Conservation (phyloP, 495 filamentous ascomycete genomes). For the Hamigera avellanea region DNA sequence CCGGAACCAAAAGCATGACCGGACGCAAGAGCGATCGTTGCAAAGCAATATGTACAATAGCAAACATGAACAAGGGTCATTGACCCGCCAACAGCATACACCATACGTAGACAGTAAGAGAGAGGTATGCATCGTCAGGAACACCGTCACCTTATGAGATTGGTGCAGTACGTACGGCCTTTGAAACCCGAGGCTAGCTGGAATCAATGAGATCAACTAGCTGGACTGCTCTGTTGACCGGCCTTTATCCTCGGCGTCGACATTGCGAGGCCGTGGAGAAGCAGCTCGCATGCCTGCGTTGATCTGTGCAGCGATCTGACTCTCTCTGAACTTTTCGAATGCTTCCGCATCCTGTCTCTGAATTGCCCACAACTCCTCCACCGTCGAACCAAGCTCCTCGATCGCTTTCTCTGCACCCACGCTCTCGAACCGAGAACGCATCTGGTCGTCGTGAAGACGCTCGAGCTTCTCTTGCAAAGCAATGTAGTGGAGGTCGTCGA, state of each 20-base stretch:
- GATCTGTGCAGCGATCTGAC: constrained; percentile 52
- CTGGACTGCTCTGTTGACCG: not conserved
- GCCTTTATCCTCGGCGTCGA: constrained; percentile 3
- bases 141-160: too few species aligned
- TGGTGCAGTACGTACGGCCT: too few species aligned
- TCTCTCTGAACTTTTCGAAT: constrained; percentile 55
- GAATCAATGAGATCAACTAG: not conserved
- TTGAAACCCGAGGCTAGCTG: too few species aligned
- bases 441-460: constrained; percentile 45
- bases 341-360: constrained; percentile 45
- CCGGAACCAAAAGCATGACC: too few species aligned
- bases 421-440: constrained; percentile 41
- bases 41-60: too few species aligned
- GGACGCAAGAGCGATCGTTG: too few species aligned
- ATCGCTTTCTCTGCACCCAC: constrained; percentile 48
- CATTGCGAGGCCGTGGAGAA: not conserved
- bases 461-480: constrained; percentile 52
- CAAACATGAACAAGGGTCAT: too few species aligned
- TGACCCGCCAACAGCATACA: too few species aligned
- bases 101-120: too few species aligned
- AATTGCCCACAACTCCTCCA: constrained; percentile 38
- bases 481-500: constrained; percentile 45
- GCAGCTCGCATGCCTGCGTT: constrained; percentile 33
- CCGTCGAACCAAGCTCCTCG: constrained; percentile 43
- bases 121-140: too few species aligned